Evolutionary conservation across 2,329 filamentous ascomycete genomes (phyloP), one percentile per base, ranked within the genome.

Genomic region (Dactylellina leptospora): DNA sequence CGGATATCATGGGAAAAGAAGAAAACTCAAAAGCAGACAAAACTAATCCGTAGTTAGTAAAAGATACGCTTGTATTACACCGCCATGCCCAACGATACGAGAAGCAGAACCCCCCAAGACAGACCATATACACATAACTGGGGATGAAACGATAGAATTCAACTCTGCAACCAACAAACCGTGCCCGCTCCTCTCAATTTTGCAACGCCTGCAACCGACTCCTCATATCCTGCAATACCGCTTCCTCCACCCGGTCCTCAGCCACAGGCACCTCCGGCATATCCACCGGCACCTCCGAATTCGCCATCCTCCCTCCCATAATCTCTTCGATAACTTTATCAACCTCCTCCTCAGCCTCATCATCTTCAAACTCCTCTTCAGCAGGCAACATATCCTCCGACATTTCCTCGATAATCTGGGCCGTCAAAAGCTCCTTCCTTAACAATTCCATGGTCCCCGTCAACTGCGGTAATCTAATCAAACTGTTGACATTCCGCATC

Each of bases 371-470:
- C 54, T 91, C 82, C 55, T 88, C 81, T 64, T 92, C 88, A 75
- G 88, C 85, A 73, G 86, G 83, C n/a, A 92, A 91, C 75, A 97
- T 82, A 79, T 97, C 93, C 50, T 89, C 90, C 3, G 96, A 88
- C 90, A 97, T 97, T 82, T 99, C 95, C 83, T 97, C 93, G 72
- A 97, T 96, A 75, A 99, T 93, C 13, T 93, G 95, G 1, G 95
- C 93, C 82, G 92, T 96, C 80, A 96, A 90, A 75, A 97, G 82
- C 84, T 97, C 95, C 66, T 89, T 85, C 77, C 88, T 90, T 53
- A 97, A 83, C 80, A 96, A 91, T 74, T 88, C 85, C 93, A 97
- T 97, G 6, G 93, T 97, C 11, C 86, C 88, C 18, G 89, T 91
- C 73, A 97, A 83, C 82, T 96, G 90, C 9, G 95, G 95, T 76